A percentile compares a stretch with the other conserved stretches of the same genome.
Conservation (phyloP, 1,139 yeast species). For the Yamadazyma sp. region DNA sequence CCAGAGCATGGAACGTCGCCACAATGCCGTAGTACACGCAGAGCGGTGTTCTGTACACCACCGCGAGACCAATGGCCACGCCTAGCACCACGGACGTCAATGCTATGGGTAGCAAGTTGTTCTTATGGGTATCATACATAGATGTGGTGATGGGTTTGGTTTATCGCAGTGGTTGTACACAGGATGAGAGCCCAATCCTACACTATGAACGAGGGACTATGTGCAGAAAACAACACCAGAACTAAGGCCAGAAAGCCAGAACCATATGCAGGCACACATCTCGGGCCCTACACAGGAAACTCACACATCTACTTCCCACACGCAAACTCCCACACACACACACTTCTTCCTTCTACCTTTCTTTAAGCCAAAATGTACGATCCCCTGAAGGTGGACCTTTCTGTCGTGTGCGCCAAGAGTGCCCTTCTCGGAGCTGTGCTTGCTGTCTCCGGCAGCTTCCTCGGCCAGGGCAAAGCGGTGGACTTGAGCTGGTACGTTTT, state of each 20-base stretch:
- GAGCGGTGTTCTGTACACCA: slow-evolving; percentile 2
- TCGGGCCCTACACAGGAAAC: background rate
- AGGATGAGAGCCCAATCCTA: no score
- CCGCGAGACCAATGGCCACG: slow-evolving; percentile 9
- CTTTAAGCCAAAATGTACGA: no score
- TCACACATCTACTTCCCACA: background rate
- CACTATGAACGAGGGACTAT: no score
- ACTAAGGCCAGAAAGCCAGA: no score
- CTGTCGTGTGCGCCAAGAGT: slow-evolving; percentile 35
- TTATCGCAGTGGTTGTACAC: no score
- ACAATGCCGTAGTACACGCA: slow-evolving; percentile 4
- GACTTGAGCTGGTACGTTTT: slow-evolving; percentile 45
- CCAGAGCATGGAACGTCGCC: slow-evolving; percentile 26
- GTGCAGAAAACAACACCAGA: no score
- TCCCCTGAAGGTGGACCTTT: slow-evolving; percentile 29
- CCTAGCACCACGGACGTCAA: slow-evolving; percentile 19
- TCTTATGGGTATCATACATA: background rate
- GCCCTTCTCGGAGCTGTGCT: slow-evolving; percentile 29
- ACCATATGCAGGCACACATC: no score
- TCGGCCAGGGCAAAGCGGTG: background rate
- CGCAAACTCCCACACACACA: no score
- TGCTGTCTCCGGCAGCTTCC: slow-evolving; percentile 15
- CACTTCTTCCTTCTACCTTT: no score
- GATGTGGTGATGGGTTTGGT: no score
- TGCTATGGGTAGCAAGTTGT: slow-evolving; percentile 3